A percentile compares a stretch with the other conserved stretches of the same genome.
Conservation (phyloP, 2,329 filamentous ascomycete species). For the Xylariales sp. region DNA sequence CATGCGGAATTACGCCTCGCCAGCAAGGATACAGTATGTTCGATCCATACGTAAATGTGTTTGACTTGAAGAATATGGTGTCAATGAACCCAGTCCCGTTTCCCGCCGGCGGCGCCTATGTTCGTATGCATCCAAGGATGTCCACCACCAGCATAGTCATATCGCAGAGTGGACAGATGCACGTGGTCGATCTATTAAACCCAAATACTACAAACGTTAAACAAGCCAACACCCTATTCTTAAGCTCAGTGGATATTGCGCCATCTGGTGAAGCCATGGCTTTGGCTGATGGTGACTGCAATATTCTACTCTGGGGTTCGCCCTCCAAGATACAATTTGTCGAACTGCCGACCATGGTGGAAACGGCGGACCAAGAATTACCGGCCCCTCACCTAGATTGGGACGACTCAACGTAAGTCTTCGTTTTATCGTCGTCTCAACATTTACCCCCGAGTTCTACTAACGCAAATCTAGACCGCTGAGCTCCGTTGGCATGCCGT, state of each 20-base stretch:
- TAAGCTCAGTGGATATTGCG: constrained; percentile 75
- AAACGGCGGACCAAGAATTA: constrained; percentile 67
- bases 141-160: constrained; percentile 92
- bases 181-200: constrained; percentile 94
- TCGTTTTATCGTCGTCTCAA: neutral
- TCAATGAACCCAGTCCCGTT: constrained; percentile 89
- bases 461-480: constrained; percentile 55
- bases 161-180: constrained; percentile 87
- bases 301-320: constrained; percentile 84
- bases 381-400: constrained; percentile 60
- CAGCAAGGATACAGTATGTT: constrained; percentile 77
- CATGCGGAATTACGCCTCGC: constrained; percentile 86
- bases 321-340: constrained; percentile 82
- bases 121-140: constrained; percentile 94
- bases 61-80: constrained; percentile 85
- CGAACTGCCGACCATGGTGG: constrained; percentile 71
- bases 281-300: constrained; percentile 72
- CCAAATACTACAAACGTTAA: constrained; percentile 82
- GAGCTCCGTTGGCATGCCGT: constrained; percentile 84
- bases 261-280: constrained; percentile 83
- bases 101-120: constrained; percentile 87
- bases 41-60: constrained; percentile 91
- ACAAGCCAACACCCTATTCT: constrained; percentile 75
- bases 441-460: no score
- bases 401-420: constrained; percentile 63